A percentile compares a stretch with the other conserved stretches of the same genome.
phyloP scores from a whole-genome alignment of 139 green algal genomes.

The Auxenochlorella pyrenoidosa region DNA sequence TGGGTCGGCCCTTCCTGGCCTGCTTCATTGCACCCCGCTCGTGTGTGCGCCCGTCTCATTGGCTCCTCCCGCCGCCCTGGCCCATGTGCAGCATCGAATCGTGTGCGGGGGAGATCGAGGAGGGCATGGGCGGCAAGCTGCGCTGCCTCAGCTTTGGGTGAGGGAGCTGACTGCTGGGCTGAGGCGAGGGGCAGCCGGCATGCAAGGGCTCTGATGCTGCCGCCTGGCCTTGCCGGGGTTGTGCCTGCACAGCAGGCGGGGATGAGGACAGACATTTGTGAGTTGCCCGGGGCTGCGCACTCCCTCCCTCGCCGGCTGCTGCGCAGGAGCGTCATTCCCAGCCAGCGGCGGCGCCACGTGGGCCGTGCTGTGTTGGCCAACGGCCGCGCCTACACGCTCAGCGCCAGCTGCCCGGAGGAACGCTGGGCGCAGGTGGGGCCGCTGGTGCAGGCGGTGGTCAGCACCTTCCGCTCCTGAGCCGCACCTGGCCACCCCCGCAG shows the following conservation, averaged over 20 bases:
- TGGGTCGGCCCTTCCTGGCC: too few relatives aligned
- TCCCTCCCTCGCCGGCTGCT: neutral
- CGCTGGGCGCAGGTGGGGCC: constrained; percentile 30
- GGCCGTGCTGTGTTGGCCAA: constrained; percentile 25
- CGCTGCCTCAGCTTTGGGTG: constrained; percentile 7
- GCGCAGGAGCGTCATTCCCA: constrained; percentile 15
- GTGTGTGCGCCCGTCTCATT: too few relatives aligned
- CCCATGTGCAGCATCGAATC: neutral
- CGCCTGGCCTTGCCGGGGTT: neutral
- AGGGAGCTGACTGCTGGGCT: neutral
- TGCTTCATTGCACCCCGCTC: too few relatives aligned
- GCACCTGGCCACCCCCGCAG: too few relatives aligned
- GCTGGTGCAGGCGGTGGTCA: constrained; percentile 4
- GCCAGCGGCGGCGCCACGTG: constrained; percentile 24
- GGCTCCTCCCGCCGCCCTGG: too few relatives aligned
- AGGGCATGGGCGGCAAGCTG: constrained; percentile 29
- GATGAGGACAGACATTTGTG: too few relatives aligned
- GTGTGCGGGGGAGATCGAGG: constrained; percentile 26
- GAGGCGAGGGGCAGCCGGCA: neutral
- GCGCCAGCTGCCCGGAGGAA: constrained; percentile 21
- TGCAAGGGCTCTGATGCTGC: neutral
- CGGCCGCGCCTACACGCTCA: constrained; percentile 12
- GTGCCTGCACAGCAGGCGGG: neutral
- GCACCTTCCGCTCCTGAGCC: constrained; percentile 16
- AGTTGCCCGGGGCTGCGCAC: neutral